phyloP scores from a whole-genome alignment of 1,139 yeast species.

The Blastobotrys illinoisensis region DNA sequence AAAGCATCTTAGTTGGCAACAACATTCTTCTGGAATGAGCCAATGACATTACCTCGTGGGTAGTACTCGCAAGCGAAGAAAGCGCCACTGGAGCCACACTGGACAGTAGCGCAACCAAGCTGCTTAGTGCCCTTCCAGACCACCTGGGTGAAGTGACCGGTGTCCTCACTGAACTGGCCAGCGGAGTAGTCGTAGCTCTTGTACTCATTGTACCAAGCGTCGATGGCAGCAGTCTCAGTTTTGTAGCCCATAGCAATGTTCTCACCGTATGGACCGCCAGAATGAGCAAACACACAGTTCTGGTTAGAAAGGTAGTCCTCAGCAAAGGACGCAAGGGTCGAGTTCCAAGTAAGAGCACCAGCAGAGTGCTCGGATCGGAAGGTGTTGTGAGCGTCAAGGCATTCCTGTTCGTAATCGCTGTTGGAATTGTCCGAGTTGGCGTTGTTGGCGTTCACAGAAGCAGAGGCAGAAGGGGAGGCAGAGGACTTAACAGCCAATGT shows the following conservation, averaged over 20 bases:
- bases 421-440: constrained; percentile 2
- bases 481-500: constrained; percentile 1
- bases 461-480: constrained; percentile 1
- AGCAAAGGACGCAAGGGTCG: constrained; percentile 58
- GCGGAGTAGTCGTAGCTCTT: constrained; percentile 47
- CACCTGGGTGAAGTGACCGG: constrained; percentile 81
- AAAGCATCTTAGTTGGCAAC: constrained; percentile 1
- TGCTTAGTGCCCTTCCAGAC: constrained; percentile 69
- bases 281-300: constrained; percentile 69
- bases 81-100: constrained; percentile 30
- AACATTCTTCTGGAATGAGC: constrained; percentile 49
- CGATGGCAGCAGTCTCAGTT: constrained; percentile 53
- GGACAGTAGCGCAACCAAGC: constrained; percentile 65
- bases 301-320: constrained; percentile 54
- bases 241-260: constrained; percentile 74
- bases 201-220: constrained; percentile 78
- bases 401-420: constrained; percentile 7
- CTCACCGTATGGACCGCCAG: constrained; percentile 81
- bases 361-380: constrained; percentile 67
- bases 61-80: constrained; percentile 38
- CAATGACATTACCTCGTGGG: constrained; percentile 37
- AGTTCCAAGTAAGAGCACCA: constrained; percentile 57
- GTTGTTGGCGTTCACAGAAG: constrained; percentile 4
- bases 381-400: constrained; percentile 45
- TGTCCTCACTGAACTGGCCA: constrained; percentile 37